Evolutionary conservation across 352 stramenopile genomes (phyloP).

Genomic region (Phytophthora constricta): DNA sequence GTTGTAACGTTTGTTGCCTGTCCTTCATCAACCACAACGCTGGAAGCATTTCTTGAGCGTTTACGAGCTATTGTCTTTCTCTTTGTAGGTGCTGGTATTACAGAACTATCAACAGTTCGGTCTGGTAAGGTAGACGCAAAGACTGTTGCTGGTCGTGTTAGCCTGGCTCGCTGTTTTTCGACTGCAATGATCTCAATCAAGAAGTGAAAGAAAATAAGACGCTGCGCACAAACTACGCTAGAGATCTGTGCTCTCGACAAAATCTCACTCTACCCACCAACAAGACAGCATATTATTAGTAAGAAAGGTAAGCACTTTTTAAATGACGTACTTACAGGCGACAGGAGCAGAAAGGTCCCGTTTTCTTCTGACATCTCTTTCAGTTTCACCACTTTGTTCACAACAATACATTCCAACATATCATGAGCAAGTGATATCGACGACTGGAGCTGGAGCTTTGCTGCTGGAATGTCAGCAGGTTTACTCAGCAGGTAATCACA

Average conservation of each 20-base stretch:
- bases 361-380: conserved; percentile 2
- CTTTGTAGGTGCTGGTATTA: neutral
- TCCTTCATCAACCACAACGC: neutral
- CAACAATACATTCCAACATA: conserved; percentile 23
- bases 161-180: conserved; percentile 20
- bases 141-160: conserved; percentile 8
- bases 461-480: neutral
- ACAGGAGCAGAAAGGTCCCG: conserved; percentile 23
- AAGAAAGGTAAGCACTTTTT: too few relatives aligned
- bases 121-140: neutral
- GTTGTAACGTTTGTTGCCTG: neutral
- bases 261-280: conserved; percentile 44
- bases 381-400: conserved; percentile 1
- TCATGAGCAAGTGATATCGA: conserved; percentile 19
- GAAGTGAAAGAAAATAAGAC: conserved; percentile 65
- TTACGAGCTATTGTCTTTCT: conserved; percentile 6
- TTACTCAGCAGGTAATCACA: conserved; percentile 30
- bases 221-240: conserved; percentile 58
- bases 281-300: neutral
- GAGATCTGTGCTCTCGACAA: conserved; percentile 41
- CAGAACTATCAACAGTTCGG: neutral
- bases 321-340: conserved; percentile 41
- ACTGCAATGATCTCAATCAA: conserved; percentile 45
- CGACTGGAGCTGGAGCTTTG: conserved; percentile 12
- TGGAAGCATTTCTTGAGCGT: conserved; percentile 10